Conservation (phyloP, 2,329 filamentous ascomycete genomes). For the Sporothrix globosa region DNA sequence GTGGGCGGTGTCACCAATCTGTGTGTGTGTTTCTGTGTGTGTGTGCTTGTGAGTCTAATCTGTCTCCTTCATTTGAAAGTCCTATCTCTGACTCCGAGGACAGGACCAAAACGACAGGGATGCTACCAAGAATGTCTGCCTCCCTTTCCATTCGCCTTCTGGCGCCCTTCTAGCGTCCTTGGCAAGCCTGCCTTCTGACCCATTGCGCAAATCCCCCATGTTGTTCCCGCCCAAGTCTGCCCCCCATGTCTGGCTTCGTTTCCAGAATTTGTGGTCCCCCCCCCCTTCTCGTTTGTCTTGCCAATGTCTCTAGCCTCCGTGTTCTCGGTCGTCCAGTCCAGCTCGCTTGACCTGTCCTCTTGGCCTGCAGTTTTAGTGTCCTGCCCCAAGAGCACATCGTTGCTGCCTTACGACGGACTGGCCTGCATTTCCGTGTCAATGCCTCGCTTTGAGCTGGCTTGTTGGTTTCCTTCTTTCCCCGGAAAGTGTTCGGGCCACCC, state of each 20-base stretch:
- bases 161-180: slow-evolving; percentile 31
- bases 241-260: slow-evolving; percentile 15
- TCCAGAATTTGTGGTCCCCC: not conserved
- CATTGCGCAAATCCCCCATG: too few relatives aligned
- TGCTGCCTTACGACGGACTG: slow-evolving; percentile 25
- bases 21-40: not conserved
- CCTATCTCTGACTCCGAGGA: slow-evolving; percentile 7
- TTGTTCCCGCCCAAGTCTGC: not conserved
- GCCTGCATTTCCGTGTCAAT: not conserved
- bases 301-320: not conserved
- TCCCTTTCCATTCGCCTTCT: slow-evolving; percentile 30
- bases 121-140: slow-evolving; percentile 1
- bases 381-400: slow-evolving; percentile 11
- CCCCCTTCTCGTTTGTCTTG: not conserved
- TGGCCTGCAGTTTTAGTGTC: slow-evolving; percentile 10
- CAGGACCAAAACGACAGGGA: not conserved
- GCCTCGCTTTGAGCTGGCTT: not conserved
- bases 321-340: slow-evolving; percentile 12
- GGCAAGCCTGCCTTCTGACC: slow-evolving; percentile 8
- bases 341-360: slow-evolving; percentile 14
- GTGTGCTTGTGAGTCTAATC: not conserved
- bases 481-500: not conserved
- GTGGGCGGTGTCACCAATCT: slow-evolving; percentile 23
- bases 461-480: slow-evolving; percentile 10
- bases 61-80: not conserved